phyloP scores from a whole-genome alignment of 768 basidiomycete species.

The Leccinum variicolor region DNA sequence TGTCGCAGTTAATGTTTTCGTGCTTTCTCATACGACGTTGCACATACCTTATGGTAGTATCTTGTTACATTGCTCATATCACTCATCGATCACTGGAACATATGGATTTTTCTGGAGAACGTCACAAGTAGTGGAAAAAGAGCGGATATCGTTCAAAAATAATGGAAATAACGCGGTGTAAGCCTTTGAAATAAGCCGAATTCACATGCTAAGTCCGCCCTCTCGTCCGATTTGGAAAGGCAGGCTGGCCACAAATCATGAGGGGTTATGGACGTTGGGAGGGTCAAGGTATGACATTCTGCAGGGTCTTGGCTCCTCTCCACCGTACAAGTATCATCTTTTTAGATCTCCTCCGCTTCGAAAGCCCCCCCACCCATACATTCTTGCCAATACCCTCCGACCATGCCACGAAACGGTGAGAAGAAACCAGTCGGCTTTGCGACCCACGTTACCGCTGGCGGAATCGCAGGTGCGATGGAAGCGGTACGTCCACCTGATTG shows the following conservation, averaged over 20 bases:
- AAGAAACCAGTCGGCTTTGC: constrained; percentile 83
- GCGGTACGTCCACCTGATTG: constrained; percentile 50
- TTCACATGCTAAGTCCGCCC: constrained; percentile 32
- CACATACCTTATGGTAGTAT: constrained; percentile 1
- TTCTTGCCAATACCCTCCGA: neutral
- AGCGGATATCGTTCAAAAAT: constrained; percentile 6
- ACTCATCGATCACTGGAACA: constrained; percentile 6
- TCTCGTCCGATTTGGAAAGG: constrained; percentile 4
- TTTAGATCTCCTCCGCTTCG: neutral
- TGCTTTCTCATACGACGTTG: constrained; percentile 9
- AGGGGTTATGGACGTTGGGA: constrained; percentile 11
- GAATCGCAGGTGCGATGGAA: constrained; percentile 90
- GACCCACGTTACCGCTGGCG: constrained; percentile 91
- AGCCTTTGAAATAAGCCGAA: constrained; percentile 15
- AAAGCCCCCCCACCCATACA: neutral
- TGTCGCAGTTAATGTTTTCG: constrained; percentile 8
- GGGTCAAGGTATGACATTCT: neutral
- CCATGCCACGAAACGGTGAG: constrained; percentile 54
- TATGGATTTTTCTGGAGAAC: neutral
- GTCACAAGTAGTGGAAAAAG: constrained; percentile 18
- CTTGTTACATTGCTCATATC: neutral
- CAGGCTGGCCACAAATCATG: constrained; percentile 13
- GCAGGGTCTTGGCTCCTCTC: neutral
- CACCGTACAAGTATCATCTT: neutral
- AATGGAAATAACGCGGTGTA: constrained; percentile 20